Base-by-base conservation (phyloP, 23 red algal species). In the Chondrus crispus region DNA sequence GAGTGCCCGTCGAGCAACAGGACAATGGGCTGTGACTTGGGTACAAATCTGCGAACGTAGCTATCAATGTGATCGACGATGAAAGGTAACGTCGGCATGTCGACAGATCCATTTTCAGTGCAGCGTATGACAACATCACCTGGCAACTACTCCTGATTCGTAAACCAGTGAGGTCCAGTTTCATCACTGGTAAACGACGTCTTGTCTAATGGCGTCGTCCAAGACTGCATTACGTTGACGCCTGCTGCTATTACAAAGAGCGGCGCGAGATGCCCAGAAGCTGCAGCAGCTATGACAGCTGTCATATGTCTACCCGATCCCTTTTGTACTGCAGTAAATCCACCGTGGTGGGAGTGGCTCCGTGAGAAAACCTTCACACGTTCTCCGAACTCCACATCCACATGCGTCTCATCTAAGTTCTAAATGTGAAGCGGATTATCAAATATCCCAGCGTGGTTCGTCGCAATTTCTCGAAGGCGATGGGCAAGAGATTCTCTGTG, bases 401-500 rank as follows among this genome's bases (percentile, higher is more conserved):
- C 81, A 30, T 40, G 14, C 26, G 13, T 85, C 41, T 85, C 81
- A 69, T 85, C 30, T 58, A 85, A 45, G 39, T 85, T 85, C 32
- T 38, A 85, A 43, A 85, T 44, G 16, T 13, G n/a, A 39, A 46
- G 2, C n/a, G 57, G 54, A 44, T 85, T 58, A 13, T 60, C 52
- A 41, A 69, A 39, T 39, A 85, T 66, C 11, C 33, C 81, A 39
- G 36, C 51, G 41, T 85, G 63, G 12, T 63, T 24, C 43, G n/a
- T 76, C 37, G 28, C 37, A 76, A 76, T 38, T 12, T 38, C 24
- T 46, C 28, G 5, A 40, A 76, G 28, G 44, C 5, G 30, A 4
- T 43, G n/a, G 28, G 37, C 6, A 38, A 46, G 43, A 37, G 71
- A 40, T 76, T 43, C 28, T 4, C 33, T 38, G 28, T 76, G 71